phyloP scores from a whole-genome alignment of 2,329 filamentous ascomycete genomes.

The Fonsecaea nubica region DNA sequence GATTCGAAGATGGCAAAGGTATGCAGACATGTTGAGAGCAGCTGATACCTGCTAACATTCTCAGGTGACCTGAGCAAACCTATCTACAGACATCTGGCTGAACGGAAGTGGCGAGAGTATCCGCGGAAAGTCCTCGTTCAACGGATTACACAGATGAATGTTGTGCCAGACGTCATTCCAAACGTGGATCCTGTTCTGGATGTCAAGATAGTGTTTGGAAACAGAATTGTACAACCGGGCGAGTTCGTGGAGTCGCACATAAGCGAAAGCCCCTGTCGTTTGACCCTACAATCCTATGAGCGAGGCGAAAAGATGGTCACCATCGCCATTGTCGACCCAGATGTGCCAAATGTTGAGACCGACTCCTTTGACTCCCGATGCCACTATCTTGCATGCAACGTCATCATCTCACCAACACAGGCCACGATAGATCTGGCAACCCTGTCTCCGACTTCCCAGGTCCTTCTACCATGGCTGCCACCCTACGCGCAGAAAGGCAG shows the following conservation, averaged over 20 bases:
- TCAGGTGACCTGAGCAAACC: slow-evolving; percentile 93
- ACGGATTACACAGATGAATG: slow-evolving; percentile 82
- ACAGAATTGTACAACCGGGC: slow-evolving; percentile 73
- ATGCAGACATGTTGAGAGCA: slow-evolving; percentile 42
- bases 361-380: slow-evolving; percentile 81
- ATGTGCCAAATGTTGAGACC: slow-evolving; percentile 78
- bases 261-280: slow-evolving; percentile 74
- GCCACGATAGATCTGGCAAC: slow-evolving; percentile 70
- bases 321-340: slow-evolving; percentile 84
- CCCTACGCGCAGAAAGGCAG: slow-evolving; percentile 88
- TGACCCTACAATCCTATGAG: slow-evolving; percentile 86
- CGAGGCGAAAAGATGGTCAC: slow-evolving; percentile 80
- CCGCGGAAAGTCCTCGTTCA: slow-evolving; percentile 80
- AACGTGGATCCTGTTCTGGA: slow-evolving; percentile 78
- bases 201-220: slow-evolving; percentile 80
- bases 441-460: slow-evolving; percentile 66
- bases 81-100: slow-evolving; percentile 88
- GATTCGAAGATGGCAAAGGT: slow-evolving; percentile 92
- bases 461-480: slow-evolving; percentile 80
- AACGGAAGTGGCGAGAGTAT: slow-evolving; percentile 86
- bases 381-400: slow-evolving; percentile 83
- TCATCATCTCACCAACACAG: slow-evolving; percentile 66
- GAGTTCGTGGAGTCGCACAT: slow-evolving; percentile 76
- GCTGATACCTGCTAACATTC: slow-evolving; percentile 36
- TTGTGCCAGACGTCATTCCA: slow-evolving; percentile 87